Percentiles rank a stretch among this genome's conserved stretches.
Conservation (phyloP, 345 rosid species). For the Salix arbutifolia region DNA sequence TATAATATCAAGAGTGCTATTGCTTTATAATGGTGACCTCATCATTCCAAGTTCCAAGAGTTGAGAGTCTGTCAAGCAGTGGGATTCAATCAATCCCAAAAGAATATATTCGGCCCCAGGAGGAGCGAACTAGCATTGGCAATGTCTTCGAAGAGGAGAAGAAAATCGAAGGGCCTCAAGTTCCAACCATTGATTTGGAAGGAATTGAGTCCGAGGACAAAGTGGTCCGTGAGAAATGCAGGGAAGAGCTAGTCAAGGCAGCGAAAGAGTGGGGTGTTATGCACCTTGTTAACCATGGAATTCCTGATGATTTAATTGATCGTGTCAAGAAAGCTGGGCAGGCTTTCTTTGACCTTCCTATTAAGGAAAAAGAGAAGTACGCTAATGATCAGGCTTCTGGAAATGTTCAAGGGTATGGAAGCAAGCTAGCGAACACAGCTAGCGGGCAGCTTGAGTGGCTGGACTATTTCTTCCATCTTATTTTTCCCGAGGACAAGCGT, state of each 20-base stretch:
- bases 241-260: constrained; percentile 50
- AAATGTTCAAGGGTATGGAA: constrained; percentile 89
- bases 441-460: constrained; percentile 90
- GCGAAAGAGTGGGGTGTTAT: constrained; percentile 87
- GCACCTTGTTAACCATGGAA: constrained; percentile 90
- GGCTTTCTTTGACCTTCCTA: constrained; percentile 53
- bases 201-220: constrained; percentile 55
- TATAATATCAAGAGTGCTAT: not conserved
- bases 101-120: constrained; percentile 71
- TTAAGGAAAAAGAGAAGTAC: constrained; percentile 85
- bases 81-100: constrained; percentile 68
- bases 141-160: constrained; percentile 77
- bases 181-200: constrained; percentile 68
- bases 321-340: constrained; percentile 62
- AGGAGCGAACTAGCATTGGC: constrained; percentile 68
- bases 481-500: constrained; percentile 71
- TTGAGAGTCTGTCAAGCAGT: constrained; percentile 66
- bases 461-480: constrained; percentile 88
- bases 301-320: constrained; percentile 51
- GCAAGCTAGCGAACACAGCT: constrained; percentile 84
- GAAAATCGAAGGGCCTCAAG: constrained; percentile 67
- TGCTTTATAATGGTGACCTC: constrained; percentile 26
- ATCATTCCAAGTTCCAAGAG: constrained; percentile 32
- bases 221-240: constrained; percentile 43
- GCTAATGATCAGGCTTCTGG: constrained; percentile 82